Evolutionary conservation across 495 filamentous ascomycete species (phyloP), one percentile per base, ranked within the genome.

Genomic region (Aspergillus conjunctus): DNA sequence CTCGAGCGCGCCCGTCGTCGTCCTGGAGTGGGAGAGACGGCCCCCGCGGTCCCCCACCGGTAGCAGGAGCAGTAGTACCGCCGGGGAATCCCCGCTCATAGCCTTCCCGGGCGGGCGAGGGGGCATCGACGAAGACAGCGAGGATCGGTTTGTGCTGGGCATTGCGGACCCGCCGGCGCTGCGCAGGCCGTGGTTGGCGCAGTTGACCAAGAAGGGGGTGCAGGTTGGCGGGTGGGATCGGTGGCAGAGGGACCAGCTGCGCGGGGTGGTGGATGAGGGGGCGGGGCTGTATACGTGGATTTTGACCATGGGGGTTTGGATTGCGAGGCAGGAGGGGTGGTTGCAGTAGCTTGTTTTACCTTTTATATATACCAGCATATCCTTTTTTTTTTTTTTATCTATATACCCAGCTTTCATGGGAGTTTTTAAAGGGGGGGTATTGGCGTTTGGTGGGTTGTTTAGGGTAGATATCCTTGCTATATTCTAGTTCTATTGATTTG

Each of bases 321-420:
- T 76, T 54, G 73, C 69, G 9, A 61, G 62, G 34, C 61, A 64
- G 34, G 74, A 76, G 60, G 68, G 71, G 0, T 78, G 76, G 76
- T 33, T 71, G 22, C 55, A 54, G 52, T 71, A 44, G 33, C 20
- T 44, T 54, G 54, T 48, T 43, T 52, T 17, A 56, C 31, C 34
- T 37, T 53, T 22, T 12, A 44, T 43, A 41, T 49, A 21, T 51
- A 34, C n/a, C n/a, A n/a, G n/a, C n/a, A n/a, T n/a, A n/a, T n/a
- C n/a, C n/a, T 26, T 60, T 45, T 32, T 32, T 49, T 53, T 31
- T 46, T 34, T 55, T 7, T 50, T 21, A 55, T 20, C 30, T 55
- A n/a, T n/a, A n/a, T n/a, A n/a, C n/a, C n/a, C n/a, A n/a, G n/a
- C n/a, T n/a, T n/a, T n/a, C n/a, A n/a, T n/a, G n/a, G n/a, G n/a